Conservation (phyloP, 1,284 basidiomycete species). For the Tremellales sp. region DNA sequence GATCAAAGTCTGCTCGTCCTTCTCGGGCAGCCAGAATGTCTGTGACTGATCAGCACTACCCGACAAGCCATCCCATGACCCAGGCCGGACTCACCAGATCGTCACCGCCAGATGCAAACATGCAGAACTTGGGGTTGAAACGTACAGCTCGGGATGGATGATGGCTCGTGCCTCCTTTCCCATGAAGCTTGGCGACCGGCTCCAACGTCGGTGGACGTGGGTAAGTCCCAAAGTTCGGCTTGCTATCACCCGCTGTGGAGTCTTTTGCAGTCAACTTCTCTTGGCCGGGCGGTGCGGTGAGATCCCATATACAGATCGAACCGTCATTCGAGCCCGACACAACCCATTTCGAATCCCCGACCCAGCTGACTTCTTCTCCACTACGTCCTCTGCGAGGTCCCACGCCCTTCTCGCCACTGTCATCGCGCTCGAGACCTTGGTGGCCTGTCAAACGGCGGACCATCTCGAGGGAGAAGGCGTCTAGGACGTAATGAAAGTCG, state of each 20-base stretch:
- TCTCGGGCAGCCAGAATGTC: conserved; percentile 21
- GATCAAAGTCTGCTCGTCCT: conserved; percentile 15
- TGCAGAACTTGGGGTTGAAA: conserved; percentile 82
- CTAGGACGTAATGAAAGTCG: conserved; percentile 85
- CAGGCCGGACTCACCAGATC: conserved; percentile 64
- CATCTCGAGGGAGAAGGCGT: conserved; percentile 77
- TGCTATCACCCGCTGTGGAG: no score
- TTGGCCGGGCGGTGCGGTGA: conserved; percentile 42
- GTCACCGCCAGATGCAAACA: conserved; percentile 79
- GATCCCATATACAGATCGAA: conserved; percentile 73
- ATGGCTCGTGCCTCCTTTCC: conserved; percentile 33
- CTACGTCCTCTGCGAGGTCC: conserved; percentile 71
- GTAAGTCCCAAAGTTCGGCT: no score
- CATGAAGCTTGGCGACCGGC: conserved; percentile 5
- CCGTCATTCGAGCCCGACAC: conserved; percentile 71
- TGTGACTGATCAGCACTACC: neutral
- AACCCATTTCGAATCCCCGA: conserved; percentile 83
- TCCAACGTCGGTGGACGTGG: conserved; percentile 2
- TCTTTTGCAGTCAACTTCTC: conserved; percentile 7
- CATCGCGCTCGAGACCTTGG: conserved; percentile 67
- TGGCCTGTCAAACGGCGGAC: conserved; percentile 80
- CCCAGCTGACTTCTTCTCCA: conserved; percentile 88
- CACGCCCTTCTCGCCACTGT: conserved; percentile 53
- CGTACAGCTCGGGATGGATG: no score
- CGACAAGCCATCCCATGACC: neutral